Base-by-base conservation (phyloP, 1,139 yeast species). In the Lodderomyces oxycetoniae region DNA sequence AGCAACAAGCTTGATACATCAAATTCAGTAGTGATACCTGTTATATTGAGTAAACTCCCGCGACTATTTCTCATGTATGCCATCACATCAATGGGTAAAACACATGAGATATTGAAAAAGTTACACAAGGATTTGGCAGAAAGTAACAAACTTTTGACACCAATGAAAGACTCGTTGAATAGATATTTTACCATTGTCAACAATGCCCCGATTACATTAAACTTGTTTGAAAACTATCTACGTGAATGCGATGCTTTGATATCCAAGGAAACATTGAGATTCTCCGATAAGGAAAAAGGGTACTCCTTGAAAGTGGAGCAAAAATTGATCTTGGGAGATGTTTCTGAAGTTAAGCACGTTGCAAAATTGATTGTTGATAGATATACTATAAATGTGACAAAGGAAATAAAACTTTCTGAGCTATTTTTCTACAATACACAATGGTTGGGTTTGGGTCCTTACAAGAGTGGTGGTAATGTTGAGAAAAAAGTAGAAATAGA, bases 51-150 rank as follows among this genome's bases (percentile, higher is more conserved):
- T 36, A 80, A 79, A 44, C 78, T 85, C 3, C 85, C 94, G 3
- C 57, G 95, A 32, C 66, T 82, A 15, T 71, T 86, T 39, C 61
- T 86, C 45, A 67, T 79, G 54, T 82, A 79, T 53, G 77, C 87
- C 0, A 66, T 85, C 37, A 71, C 87, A 3, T 83, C 84, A 11
- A 71, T 83, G 17, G 77, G 79, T 20, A 78, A 83, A 42, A 68
- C 87, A 16, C 81, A 80, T 52, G 78, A 78, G 44, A 68, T 79
- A 40, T 50, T 74, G 39, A 70, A 69, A 39, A 64, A 67, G 35
- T 52, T 72, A 19, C 61, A 70, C 33, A 60, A 64, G 36, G 72
- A 68, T 40, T 52, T 68, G 36, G 42, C 57, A n/a, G 72, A 62
- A 28, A 46, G 63, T 40, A 55, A 69, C 45, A 62, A 66, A 55